Evolutionary conservation across 139 green algal species (phyloP).

Genomic region (Mesostigma viride): DNA sequence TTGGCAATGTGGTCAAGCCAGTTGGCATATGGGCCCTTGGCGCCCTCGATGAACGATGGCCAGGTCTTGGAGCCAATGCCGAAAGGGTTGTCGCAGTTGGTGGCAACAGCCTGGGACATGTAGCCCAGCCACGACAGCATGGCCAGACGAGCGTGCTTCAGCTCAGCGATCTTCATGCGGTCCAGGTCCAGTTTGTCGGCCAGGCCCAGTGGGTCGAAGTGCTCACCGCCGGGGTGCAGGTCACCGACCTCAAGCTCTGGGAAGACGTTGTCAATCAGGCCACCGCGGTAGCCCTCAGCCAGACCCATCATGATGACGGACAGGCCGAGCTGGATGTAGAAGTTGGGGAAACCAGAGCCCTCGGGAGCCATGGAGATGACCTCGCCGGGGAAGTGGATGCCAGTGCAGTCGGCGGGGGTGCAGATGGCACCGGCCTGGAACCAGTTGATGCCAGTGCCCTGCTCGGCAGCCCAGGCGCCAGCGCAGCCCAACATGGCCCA

Average conservation of each 20-base stretch:
- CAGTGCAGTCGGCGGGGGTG: conserved; percentile 9
- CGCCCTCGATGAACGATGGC: no score
- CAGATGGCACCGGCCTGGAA: conserved; percentile 3
- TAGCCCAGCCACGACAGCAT: no score
- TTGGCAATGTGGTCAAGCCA: no score
- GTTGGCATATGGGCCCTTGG: no score
- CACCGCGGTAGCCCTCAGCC: conserved; percentile 13
- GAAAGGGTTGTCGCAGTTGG: no score
- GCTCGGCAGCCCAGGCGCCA: no score
- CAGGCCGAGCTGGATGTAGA: background rate
- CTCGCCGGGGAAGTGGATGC: background rate
- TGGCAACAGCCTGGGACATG: no score
- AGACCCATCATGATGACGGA: background rate
- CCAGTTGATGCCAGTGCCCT: conserved; percentile 5
- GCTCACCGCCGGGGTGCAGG: background rate
- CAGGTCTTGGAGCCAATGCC: no score
- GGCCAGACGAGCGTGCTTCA: no score
- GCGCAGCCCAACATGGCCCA: no score
- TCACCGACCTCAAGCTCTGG: conserved; percentile 21
- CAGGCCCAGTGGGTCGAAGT: no score
- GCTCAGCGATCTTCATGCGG: conserved; percentile 27
- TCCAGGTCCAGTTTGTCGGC: conserved; percentile 24
- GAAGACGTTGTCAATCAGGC: conserved; percentile 12
- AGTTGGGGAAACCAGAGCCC: conserved; percentile 7
- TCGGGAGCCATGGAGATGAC: background rate